Percentiles rank a stretch among this genome's conserved stretches.
These are phyloP conservation scores for Colletotrichum ledebouriae DNA, from an alignment of 2,329 filamentous ascomycete genomes.

Conservation along the genomic window DNA sequence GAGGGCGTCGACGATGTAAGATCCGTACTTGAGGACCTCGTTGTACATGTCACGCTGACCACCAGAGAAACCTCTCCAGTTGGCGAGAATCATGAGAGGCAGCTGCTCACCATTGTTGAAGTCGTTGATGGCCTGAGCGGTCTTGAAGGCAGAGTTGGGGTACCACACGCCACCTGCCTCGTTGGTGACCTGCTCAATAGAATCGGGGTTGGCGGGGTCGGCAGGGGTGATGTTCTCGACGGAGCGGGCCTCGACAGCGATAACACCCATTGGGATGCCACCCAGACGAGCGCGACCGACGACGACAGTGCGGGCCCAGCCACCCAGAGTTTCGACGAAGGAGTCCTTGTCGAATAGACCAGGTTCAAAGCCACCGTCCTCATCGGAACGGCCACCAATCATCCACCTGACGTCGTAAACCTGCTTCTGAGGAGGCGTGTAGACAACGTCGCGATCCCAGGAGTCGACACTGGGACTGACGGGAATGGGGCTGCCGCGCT, in stretches of 20 bases:
- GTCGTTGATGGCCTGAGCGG: constrained; percentile 96
- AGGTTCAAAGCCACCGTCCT: constrained; percentile 80
- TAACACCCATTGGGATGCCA: constrained; percentile 98
- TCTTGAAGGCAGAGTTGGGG: constrained; percentile 99
- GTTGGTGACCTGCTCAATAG: constrained; percentile 92
- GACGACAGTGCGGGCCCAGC: constrained; percentile 97
- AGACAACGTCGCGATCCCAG: constrained; percentile 94
- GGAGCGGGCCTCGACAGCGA: constrained; percentile 93
- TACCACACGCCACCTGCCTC: constrained; percentile 99
- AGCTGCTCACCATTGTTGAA: constrained; percentile 99
- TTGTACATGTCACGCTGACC: constrained; percentile 99
- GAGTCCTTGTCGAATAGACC: constrained; percentile 98
- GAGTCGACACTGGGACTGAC: constrained; percentile 86
- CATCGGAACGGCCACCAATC: constrained; percentile 88
- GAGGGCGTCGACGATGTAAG: constrained; percentile 97
- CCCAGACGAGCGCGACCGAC: constrained; percentile 96
- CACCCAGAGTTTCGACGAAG: constrained; percentile 95
- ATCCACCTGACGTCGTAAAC: constrained; percentile 94
- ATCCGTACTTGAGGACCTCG: constrained; percentile 99
- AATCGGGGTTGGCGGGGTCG: constrained; percentile 97
- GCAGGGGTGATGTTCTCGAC: constrained; percentile 98
- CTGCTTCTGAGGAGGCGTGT: constrained; percentile 85
- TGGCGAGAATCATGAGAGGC: constrained; percentile 98
- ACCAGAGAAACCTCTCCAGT: constrained; percentile 99
- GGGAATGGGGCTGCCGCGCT: constrained; percentile 93